phyloP scores from a whole-genome alignment of 176 grass and related monocot species.

The Musa schizocarpa region DNA sequence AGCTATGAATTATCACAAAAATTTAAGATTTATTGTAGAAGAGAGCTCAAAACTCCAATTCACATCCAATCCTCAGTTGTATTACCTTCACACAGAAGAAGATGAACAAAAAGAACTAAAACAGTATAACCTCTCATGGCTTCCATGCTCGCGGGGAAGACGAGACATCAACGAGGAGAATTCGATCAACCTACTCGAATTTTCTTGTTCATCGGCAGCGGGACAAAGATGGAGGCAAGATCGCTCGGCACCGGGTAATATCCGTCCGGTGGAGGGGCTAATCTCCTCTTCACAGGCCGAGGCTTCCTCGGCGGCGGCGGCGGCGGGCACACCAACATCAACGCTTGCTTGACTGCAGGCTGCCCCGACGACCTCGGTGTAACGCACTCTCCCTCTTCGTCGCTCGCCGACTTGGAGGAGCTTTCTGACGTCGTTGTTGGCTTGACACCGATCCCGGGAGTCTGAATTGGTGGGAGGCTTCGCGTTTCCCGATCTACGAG shows the following conservation, averaged over 20 bases:
- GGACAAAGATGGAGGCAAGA: background rate
- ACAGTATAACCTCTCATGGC: too few species aligned
- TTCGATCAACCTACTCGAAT: background rate
- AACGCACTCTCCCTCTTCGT: background rate
- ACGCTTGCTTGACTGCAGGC: background rate
- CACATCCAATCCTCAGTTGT: background rate
- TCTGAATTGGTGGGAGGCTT: background rate
- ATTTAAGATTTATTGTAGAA: background rate
- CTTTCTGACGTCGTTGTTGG: too few species aligned
- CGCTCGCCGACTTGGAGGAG: background rate
- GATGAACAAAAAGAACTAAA: background rate
- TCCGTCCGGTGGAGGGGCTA: background rate
- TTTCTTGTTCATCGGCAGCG: background rate
- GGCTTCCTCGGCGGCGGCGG: background rate
- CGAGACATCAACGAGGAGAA: too few species aligned
- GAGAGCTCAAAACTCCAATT: background rate
- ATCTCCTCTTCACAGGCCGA: background rate
- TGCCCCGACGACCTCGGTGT: background rate
- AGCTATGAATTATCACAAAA: background rate
- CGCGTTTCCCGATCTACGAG: background rate
- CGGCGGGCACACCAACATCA: background rate
- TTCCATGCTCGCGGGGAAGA: too few species aligned
- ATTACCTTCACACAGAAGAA: background rate
- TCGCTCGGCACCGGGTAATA: conserved; percentile 1
- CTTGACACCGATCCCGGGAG: background rate